Evolutionary conservation across 202 grass and related monocot genomes (phyloP).

Genomic region (Panicum virgatum): DNA sequence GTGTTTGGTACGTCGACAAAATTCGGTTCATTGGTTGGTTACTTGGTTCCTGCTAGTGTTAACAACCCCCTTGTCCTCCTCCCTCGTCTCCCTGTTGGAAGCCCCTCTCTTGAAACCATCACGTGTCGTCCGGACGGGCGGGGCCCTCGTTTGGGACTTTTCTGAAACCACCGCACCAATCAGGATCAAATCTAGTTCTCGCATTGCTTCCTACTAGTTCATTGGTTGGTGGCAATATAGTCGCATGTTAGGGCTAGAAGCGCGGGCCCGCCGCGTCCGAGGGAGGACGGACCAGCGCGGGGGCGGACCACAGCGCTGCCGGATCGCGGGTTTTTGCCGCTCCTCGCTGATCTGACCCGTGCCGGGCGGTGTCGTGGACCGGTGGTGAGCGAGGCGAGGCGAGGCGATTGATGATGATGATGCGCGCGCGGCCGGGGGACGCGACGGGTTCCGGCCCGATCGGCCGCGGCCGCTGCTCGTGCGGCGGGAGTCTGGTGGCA

Average conservation of each 20-base stretch:
- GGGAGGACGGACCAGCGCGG: no score
- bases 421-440: no score
- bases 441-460: background rate
- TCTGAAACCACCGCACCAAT: background rate
- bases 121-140: no score
- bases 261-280: background rate
- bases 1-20: background rate
- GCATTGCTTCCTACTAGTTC: background rate
- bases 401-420: no score
- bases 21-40: background rate
- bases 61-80: background rate
- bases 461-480: background rate
- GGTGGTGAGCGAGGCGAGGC: no score
- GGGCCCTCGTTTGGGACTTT: background rate
- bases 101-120: background rate
- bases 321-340: no score
- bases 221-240: background rate
- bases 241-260: background rate
- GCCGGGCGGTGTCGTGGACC: background rate
- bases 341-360: background rate
- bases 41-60: no score
- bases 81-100: background rate
- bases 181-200: background rate
- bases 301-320: no score
- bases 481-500: background rate